Base-by-base conservation (phyloP, 345 rosid species). In the Bretschneidera sinensis region DNA sequence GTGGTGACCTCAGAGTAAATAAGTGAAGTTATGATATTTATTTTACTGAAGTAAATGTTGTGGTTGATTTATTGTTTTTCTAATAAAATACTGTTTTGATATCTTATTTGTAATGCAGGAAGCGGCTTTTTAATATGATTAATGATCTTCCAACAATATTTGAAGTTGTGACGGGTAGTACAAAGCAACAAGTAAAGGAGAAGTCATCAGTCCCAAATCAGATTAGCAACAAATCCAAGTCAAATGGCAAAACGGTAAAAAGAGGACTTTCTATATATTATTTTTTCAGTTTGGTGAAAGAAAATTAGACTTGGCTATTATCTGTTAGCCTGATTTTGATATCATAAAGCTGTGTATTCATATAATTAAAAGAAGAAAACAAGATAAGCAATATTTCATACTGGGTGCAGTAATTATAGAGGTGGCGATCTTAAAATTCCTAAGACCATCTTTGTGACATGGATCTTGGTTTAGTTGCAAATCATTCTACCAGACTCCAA, bases 101-200 rank as follows among this genome's bases (percentile, higher is more conserved):
- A 67, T 64, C 17, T 43, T 20, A 50, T 35, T 53, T 57, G 48
- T 63, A 64, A 21, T 72, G 75, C 83, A 86, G 92, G 83, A 79
- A 81, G 60, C 71, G 77, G 31, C 87, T 86, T 54, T 81, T 81
- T 67, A 81, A 78, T 43, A 81, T 86, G 92, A 78, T 86, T 47
- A 81, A 83, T 58, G 92, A 86, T 5, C 82, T 81, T 43, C 89
- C 85, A 19, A 81, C 92, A 9, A 64, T 86, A 66, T 83, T 76
- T 55, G 92, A 86, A 71, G 74, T 81, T 71, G 92, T 86, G 52
- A 81, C 77, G 56, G 85, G 89, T 48, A 45, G 68, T 22, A 75
- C 67, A 7, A 81, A 78, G 80, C 79, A 78, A 63, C 79, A 77
- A 67, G 60, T 52, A 15, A 78, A 76, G 71, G 87, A 81, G 69